Conservation (phyloP, 2,329 filamentous ascomycete genomes). For the Drechslerella dactyloides region DNA sequence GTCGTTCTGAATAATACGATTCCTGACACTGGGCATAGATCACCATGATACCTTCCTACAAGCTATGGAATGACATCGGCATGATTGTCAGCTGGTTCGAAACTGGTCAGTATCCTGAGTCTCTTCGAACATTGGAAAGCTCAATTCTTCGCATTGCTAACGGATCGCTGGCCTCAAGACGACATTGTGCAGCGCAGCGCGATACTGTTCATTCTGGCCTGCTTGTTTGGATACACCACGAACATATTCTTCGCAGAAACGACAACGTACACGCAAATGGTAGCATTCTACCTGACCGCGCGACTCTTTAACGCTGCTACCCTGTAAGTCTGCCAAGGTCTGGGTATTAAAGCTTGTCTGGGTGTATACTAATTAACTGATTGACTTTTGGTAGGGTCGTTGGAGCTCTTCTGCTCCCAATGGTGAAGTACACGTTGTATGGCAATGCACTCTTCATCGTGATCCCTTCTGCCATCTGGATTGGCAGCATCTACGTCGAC, state of each 20-base stretch:
- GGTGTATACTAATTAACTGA: too few relatives aligned
- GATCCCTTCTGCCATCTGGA: conserved; percentile 66
- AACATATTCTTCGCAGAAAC: conserved; percentile 68
- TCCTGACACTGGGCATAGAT: conserved; percentile 56
- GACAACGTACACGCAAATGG: conserved; percentile 66
- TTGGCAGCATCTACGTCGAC: conserved; percentile 66
- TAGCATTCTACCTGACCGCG: conserved; percentile 68
- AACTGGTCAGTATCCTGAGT: conserved; percentile 54
- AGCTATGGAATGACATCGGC: conserved; percentile 69
- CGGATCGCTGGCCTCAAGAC: conserved; percentile 56
- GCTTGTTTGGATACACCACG: conserved; percentile 68
- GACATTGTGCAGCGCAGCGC: conserved; percentile 67
- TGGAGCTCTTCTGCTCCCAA: conserved; percentile 59
- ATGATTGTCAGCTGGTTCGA: conserved; percentile 69
- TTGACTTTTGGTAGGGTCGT: conserved; percentile 13
- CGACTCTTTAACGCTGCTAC: conserved; percentile 60
- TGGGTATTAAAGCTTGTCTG: too few relatives aligned
- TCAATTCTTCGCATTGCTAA: background rate
- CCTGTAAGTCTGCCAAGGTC: conserved; percentile 13
- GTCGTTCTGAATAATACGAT: background rate
- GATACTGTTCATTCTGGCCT: conserved; percentile 68
- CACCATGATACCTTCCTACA: conserved; percentile 69
- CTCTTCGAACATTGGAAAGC: background rate
- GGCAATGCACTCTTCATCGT: conserved; percentile 60
- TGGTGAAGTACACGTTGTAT: conserved; percentile 60